phyloP scores from a whole-genome alignment of 108 stramenopile genomes.

The Nannochloropsis gaditana region DNA sequence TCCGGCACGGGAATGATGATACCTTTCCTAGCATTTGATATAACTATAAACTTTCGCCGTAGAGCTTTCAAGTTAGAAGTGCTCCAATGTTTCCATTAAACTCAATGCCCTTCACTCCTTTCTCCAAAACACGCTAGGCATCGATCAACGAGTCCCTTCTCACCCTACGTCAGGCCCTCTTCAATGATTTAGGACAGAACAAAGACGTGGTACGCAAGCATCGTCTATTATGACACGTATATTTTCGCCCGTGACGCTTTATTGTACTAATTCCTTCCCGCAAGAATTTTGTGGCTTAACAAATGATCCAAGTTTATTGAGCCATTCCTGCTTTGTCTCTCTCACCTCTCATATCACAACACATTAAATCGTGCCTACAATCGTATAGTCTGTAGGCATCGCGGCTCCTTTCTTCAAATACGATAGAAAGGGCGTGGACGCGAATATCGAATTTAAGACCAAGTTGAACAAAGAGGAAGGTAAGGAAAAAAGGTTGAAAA shows the following conservation, averaged over 20 bases:
- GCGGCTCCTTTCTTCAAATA: constrained; percentile 35
- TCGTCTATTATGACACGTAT: no score
- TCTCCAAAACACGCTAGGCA: neutral
- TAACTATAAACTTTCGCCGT: no score
- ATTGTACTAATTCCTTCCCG: no score
- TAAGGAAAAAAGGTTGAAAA: neutral
- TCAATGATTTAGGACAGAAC: constrained; percentile 37
- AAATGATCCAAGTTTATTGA: no score
- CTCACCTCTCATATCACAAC: neutral
- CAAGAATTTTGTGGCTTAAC: no score
- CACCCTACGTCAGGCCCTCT: constrained; percentile 37
- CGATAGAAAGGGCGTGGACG: constrained; percentile 23
- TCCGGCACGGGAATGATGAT: no score
- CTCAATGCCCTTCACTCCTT: no score
- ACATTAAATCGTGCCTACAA: neutral
- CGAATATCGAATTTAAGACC: neutral
- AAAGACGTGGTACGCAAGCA: constrained; percentile 21
- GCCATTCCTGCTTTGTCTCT: neutral
- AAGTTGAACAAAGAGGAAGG: constrained; percentile 19
- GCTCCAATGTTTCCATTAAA: no score
- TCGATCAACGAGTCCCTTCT: constrained; percentile 33
- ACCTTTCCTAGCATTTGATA: no score
- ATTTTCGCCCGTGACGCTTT: no score
- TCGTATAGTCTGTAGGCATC: constrained; percentile 22
- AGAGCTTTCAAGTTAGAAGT: no score